phyloP scores from a whole-genome alignment of 768 basidiomycete genomes.

The Russula emetica region DNA sequence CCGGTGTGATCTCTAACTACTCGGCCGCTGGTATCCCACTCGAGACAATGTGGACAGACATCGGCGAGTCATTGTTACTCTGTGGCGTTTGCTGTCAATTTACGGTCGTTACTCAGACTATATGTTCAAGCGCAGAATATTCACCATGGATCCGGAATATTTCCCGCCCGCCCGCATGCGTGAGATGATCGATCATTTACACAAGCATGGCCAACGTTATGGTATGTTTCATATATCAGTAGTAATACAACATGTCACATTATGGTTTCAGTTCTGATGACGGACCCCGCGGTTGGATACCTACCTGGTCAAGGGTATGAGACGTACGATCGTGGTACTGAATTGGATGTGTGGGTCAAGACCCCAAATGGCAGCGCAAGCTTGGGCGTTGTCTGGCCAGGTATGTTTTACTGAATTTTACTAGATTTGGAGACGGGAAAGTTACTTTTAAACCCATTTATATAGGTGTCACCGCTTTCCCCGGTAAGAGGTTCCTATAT shows the following conservation, averaged over 20 bases:
- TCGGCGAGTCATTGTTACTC: conserved; percentile 39
- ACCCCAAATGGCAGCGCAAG: conserved; percentile 54
- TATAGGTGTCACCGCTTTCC: conserved; percentile 53
- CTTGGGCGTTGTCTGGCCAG: conserved; percentile 62
- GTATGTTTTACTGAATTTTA: conserved; percentile 32
- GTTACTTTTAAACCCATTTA: neutral
- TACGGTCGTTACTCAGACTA: conserved; percentile 46
- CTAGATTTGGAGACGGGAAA: neutral
- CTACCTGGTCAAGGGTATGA: conserved; percentile 47
- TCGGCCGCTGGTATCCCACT: conserved; percentile 58
- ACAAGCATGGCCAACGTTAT: conserved; percentile 54
- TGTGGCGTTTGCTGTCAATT: neutral
- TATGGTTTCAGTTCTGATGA: conserved; percentile 56
- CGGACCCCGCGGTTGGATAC: conserved; percentile 63
- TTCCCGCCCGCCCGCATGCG: conserved; percentile 60
- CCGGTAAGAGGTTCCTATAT: conserved; percentile 37
- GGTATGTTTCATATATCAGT: conserved; percentile 36
- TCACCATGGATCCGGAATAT: conserved; percentile 64
- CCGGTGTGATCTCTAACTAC: conserved; percentile 58
- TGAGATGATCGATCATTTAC: conserved; percentile 61
- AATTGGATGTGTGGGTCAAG: conserved; percentile 57
- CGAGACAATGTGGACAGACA: conserved; percentile 80
- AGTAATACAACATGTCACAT: neutral
- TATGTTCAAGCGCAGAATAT: conserved; percentile 62
- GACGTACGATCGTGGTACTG: conserved; percentile 52